Conservation (phyloP, 2,329 filamentous ascomycete species). For the Fusarium coicis region DNA sequence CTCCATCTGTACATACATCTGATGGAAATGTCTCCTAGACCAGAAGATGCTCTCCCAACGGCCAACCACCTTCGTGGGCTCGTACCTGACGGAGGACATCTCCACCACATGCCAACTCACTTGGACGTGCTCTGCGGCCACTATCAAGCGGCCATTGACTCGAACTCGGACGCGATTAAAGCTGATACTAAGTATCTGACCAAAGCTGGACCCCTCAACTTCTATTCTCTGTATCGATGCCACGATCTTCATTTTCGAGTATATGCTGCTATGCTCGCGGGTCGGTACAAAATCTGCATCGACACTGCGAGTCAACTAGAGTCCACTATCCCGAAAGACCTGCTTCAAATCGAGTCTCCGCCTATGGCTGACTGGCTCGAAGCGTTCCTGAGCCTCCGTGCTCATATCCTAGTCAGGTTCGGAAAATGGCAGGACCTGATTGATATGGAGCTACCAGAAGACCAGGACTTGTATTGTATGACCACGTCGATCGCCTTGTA, state of each 20-base stretch:
- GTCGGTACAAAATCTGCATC: constrained; percentile 70
- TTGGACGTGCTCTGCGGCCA: constrained; percentile 76
- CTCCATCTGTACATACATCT: constrained; percentile 81
- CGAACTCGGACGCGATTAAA: constrained; percentile 72
- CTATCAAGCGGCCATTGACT: constrained; percentile 72
- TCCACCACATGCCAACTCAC: constrained; percentile 82
- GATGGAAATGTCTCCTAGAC: constrained; percentile 78
- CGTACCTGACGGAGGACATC: constrained; percentile 75
- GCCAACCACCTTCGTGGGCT: constrained; percentile 72
- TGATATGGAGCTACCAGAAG: constrained; percentile 63
- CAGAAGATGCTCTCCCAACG: constrained; percentile 69
- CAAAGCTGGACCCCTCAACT: constrained; percentile 70
- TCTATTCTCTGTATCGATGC: constrained; percentile 80
- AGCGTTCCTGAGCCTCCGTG: constrained; percentile 72
- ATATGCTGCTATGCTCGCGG: constrained; percentile 83
- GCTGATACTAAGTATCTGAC: constrained; percentile 75
- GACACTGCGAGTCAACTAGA: constrained; percentile 70
- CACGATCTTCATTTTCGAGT: constrained; percentile 81
- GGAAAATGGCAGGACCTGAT: constrained; percentile 77
- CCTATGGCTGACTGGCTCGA: constrained; percentile 86
- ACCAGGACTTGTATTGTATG: constrained; percentile 71
- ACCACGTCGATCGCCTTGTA: constrained; percentile 51
- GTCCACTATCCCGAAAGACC: constrained; percentile 67
- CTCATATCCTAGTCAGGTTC: constrained; percentile 79
- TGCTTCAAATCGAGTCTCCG: constrained; percentile 72